Percentiles rank a stretch among this genome's conserved stretches.
Conservation (phyloP, 306 rosid genomes). For the Senna tora region DNA sequence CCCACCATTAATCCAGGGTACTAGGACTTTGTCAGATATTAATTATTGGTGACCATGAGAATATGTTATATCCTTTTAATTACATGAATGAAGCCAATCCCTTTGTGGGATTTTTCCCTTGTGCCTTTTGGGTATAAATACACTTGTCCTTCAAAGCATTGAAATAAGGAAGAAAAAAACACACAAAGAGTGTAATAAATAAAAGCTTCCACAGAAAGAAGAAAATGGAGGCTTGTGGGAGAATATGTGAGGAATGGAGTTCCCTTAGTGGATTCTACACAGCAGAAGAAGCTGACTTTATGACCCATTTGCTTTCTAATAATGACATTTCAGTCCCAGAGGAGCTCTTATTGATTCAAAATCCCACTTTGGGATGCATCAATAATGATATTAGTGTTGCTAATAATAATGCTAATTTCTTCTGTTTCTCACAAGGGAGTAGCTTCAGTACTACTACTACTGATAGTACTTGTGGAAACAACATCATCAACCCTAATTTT, state of each 20-base stretch:
- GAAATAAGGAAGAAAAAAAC: background rate
- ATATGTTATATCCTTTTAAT: conserved; percentile 38
- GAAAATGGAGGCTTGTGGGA: conserved; percentile 58
- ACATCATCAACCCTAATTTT: conserved; percentile 34
- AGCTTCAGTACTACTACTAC: conserved; percentile 31
- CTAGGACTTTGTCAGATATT: conserved; percentile 37
- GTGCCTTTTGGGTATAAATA: conserved; percentile 50
- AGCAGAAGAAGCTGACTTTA: conserved; percentile 63
- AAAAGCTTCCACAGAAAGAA: conserved; percentile 1
- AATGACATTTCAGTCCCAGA: conserved; percentile 24
- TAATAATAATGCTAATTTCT: conserved; percentile 28
- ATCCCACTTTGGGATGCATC: conserved; percentile 44
- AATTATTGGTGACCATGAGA: conserved; percentile 39
- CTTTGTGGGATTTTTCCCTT: conserved; percentile 36
- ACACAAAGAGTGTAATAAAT: background rate
- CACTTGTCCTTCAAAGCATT: conserved; percentile 31
- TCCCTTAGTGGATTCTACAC: conserved; percentile 60
- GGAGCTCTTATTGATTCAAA: conserved; percentile 28
- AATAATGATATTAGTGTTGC: conserved; percentile 42
- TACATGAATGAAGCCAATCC: conserved; percentile 36
- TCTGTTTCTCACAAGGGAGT: conserved; percentile 41
- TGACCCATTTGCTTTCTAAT: conserved; percentile 57
- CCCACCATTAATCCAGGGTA: conserved; percentile 28
- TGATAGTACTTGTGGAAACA: conserved; percentile 33
- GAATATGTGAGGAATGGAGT: conserved; percentile 65